A percentile compares a stretch with the other conserved stretches of the same genome.
Conservation (phyloP, 2,329 filamentous ascomycete genomes). For the Fusarium falciforme region DNA sequence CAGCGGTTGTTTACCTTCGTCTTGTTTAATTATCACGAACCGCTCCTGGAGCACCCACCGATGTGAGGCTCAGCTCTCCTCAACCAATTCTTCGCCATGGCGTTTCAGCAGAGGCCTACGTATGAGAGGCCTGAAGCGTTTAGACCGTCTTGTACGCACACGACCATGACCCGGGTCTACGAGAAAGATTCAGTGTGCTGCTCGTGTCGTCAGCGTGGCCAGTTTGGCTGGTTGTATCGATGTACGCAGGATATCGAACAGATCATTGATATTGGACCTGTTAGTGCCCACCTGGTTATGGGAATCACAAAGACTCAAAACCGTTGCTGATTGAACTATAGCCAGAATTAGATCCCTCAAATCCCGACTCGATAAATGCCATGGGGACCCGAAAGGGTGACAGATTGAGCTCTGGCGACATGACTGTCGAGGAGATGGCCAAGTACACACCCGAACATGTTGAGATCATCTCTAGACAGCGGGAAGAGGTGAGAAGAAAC, state of each 20-base stretch:
- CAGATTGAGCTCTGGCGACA: constrained; percentile 58
- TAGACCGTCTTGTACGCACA: constrained; percentile 69
- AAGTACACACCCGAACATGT: constrained; percentile 62
- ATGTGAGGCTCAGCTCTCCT: background rate
- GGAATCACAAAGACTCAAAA: background rate
- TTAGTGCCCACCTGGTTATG: constrained; percentile 35
- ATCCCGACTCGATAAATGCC: constrained; percentile 45
- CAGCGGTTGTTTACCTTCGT: background rate
- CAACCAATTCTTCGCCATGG: constrained; percentile 18
- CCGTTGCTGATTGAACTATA: constrained; percentile 15
- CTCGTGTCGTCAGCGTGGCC: constrained; percentile 65
- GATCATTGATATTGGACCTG: constrained; percentile 47
- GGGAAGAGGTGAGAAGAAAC: constrained; percentile 56
- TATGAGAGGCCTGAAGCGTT: constrained; percentile 35
- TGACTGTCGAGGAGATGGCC: constrained; percentile 54
- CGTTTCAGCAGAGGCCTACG: constrained; percentile 16
- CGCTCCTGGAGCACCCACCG: background rate
- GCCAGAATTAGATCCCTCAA: constrained; percentile 48
- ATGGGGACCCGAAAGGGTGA: constrained; percentile 57
- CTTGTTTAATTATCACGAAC: background rate
- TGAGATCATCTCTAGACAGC: constrained; percentile 60
- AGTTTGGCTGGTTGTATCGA: constrained; percentile 78
- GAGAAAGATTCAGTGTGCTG: constrained; percentile 64
- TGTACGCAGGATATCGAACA: constrained; percentile 74
- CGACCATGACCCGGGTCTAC: constrained; percentile 75